A percentile compares a stretch with the other conserved stretches of the same genome.
Conservation (phyloP, 2,329 filamentous ascomycete species). For the Madurella fahalii region DNA sequence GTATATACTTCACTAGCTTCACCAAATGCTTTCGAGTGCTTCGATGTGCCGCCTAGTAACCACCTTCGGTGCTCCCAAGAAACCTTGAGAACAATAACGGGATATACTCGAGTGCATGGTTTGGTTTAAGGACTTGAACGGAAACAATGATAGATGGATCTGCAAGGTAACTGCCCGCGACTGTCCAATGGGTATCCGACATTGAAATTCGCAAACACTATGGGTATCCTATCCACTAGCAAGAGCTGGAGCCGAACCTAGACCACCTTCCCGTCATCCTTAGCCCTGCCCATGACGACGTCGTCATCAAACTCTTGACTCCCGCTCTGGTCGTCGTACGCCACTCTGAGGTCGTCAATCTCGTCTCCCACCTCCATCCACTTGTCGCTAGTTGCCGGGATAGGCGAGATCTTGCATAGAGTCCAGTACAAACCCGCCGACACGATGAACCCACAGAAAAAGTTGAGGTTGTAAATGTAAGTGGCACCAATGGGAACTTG, state of each 20-base stretch:
- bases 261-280: conserved; percentile 11
- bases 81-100: too few relatives aligned
- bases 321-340: conserved; percentile 36
- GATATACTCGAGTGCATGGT: too few relatives aligned
- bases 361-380: conserved; percentile 76
- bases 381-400: conserved; percentile 67
- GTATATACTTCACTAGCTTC: too few relatives aligned
- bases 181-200: too few relatives aligned
- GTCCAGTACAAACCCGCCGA: conserved; percentile 63
- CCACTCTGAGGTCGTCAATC: conserved; percentile 50
- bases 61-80: too few relatives aligned
- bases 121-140: too few relatives aligned
- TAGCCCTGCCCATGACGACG: not conserved
- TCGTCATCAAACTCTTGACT: conserved; percentile 14
- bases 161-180: too few relatives aligned
- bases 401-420: conserved; percentile 64
- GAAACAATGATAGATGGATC: too few relatives aligned
- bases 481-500: conserved; percentile 71
- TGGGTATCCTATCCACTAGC: not conserved
- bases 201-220: too few relatives aligned
- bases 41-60: too few relatives aligned
- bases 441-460: conserved; percentile 79
- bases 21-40: too few relatives aligned
- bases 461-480: conserved; percentile 89
- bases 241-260: not conserved